These are phyloP conservation scores for Yamadazyma dendronema DNA, from an alignment of 1,139 yeast genomes.

Conservation along the genomic window DNA sequence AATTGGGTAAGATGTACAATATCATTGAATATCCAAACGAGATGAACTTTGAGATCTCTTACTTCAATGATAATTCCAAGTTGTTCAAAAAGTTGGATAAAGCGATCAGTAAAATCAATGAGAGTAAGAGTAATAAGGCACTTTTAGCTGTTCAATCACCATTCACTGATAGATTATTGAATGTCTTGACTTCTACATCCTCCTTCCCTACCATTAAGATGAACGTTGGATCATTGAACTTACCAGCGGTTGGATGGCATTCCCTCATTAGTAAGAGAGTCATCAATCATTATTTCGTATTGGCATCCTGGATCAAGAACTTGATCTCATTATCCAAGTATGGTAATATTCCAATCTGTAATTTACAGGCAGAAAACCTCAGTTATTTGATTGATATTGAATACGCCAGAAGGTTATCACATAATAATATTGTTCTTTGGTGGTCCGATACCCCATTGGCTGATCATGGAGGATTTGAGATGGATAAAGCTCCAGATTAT, in stretches of 20 bases:
- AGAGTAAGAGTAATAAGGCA: constrained; percentile 67
- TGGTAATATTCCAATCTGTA: constrained; percentile 83
- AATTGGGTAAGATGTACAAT: constrained; percentile 38
- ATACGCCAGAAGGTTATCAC: constrained; percentile 74
- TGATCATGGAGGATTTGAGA: constrained; percentile 83
- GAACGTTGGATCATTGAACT: constrained; percentile 51
- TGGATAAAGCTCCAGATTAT: constrained; percentile 51
- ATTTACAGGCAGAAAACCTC: constrained; percentile 71
- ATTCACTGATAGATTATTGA: constrained; percentile 43
- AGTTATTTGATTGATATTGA: constrained; percentile 80
- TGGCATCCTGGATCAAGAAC: constrained; percentile 74
- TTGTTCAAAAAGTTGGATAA: constrained; percentile 55
- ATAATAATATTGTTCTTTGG: constrained; percentile 78
- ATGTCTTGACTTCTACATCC: constrained; percentile 40
- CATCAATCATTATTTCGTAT: constrained; percentile 67
- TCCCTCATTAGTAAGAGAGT: constrained; percentile 63
- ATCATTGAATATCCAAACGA: constrained; percentile 52
- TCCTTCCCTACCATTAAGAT: constrained; percentile 69
- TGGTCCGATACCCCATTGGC: constrained; percentile 86
- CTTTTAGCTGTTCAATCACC: constrained; percentile 77
- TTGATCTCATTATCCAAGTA: constrained; percentile 66
- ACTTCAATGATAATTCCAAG: constrained; percentile 49
- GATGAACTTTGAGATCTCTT: constrained; percentile 50
- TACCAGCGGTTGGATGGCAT: constrained; percentile 92
- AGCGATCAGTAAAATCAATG: constrained; percentile 55